These are phyloP conservation scores for Clarireedia paspali DNA, from an alignment of 2,329 filamentous ascomycete genomes.

Conservation along the genomic window DNA sequence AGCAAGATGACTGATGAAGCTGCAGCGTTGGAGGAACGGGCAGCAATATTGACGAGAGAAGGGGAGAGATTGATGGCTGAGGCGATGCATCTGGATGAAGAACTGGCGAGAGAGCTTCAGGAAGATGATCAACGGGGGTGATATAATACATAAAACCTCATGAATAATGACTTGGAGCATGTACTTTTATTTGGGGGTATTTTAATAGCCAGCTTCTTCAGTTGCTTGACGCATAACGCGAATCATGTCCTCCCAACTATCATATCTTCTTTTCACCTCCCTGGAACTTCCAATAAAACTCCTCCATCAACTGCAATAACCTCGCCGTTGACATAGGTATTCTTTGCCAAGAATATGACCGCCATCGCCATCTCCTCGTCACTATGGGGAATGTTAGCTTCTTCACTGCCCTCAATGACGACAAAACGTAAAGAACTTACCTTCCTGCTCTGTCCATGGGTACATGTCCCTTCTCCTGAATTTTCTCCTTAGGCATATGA, in stretches of 20 bases:
- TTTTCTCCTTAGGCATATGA: constrained; percentile 39
- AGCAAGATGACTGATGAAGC: constrained; percentile 14
- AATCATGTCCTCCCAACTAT: neutral
- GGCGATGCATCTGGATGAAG: constrained; percentile 19
- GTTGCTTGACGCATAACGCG: neutral
- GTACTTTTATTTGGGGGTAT: neutral
- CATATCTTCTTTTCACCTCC: neutral
- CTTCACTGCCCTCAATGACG: neutral
- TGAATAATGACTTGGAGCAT: too few relatives aligned
- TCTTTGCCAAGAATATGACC: constrained; percentile 42
- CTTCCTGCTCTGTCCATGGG: constrained; percentile 40
- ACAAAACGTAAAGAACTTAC: neutral
- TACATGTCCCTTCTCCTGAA: constrained; percentile 43
- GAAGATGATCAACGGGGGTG: constrained; percentile 8
- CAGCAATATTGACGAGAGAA: constrained; percentile 18
- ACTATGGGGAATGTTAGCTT: constrained; percentile 22
- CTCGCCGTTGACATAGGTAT: constrained; percentile 33
- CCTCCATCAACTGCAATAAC: constrained; percentile 43
- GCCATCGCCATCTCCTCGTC: constrained; percentile 44
- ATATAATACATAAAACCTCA: too few relatives aligned
- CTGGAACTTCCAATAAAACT: constrained; percentile 32
- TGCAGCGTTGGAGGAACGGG: constrained; percentile 19
- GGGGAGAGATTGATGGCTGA: constrained; percentile 21
- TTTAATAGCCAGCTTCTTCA: too few relatives aligned
- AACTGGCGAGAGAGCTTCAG: constrained; percentile 21